Evolutionary conservation across 2,329 filamentous ascomycete genomes (phyloP).

Genomic region (Lachnum nothofagi): DNA sequence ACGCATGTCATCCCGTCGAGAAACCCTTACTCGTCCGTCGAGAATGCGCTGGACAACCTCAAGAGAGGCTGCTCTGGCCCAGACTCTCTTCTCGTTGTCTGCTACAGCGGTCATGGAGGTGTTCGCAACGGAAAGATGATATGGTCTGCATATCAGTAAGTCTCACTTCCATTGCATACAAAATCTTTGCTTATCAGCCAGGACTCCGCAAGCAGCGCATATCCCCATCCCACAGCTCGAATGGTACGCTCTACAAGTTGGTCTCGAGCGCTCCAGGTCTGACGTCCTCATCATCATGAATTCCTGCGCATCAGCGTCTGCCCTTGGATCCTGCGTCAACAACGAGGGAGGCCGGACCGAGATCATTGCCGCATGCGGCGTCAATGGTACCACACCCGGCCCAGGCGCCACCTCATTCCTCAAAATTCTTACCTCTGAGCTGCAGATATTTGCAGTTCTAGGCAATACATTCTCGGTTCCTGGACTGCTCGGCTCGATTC

Average conservation of each 20-base stretch:
- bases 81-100: not conserved
- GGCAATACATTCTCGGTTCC: not conserved
- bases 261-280: not conserved
- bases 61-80: not conserved
- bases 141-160: not conserved
- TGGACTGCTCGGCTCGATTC: not conserved
- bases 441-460: not conserved
- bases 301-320: not conserved
- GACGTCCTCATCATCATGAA: not conserved
- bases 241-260: not conserved
- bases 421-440: not conserved
- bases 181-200: no score
- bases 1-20: not conserved
- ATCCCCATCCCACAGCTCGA: not conserved
- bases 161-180: no score
- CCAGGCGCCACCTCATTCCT: not conserved
- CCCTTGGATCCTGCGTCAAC: not conserved
- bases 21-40: not conserved
- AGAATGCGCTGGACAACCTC: not conserved
- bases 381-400: not conserved
- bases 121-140: not conserved
- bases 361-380: not conserved
- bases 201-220: not conserved
- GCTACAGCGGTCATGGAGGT: not conserved
- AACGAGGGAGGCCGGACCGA: not conserved